Percentiles rank a stretch among this genome's conserved stretches.
Evolutionary conservation across 306 rosid species (phyloP).

Genomic region (Hippophae tibetana): DNA sequence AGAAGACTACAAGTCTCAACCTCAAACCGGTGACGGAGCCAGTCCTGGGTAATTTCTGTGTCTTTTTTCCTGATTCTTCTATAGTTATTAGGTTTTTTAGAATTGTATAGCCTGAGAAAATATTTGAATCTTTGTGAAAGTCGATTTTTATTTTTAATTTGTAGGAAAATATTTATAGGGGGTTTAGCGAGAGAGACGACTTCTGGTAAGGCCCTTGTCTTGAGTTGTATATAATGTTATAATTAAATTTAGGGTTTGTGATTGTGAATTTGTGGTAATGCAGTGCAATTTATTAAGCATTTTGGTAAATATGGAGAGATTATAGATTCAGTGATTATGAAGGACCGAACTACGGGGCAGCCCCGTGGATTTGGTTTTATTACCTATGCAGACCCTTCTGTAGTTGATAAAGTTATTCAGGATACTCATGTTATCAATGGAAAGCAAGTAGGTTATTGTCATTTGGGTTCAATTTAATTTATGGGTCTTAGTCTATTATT

Average conservation of each 20-base stretch:
- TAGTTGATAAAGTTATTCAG: slow-evolving; percentile 71
- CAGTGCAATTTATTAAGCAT: slow-evolving; percentile 66
- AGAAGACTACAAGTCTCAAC: slow-evolving; percentile 49
- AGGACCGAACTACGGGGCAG: slow-evolving; percentile 72
- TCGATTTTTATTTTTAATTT: slow-evolving; percentile 29
- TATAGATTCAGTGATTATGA: slow-evolving; percentile 72
- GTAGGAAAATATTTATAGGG: slow-evolving; percentile 95
- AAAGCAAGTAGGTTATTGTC: slow-evolving; percentile 41
- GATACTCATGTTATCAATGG: slow-evolving; percentile 63
- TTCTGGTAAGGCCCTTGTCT: slow-evolving; percentile 51
- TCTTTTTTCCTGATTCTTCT: background rate
- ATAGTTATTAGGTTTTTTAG: slow-evolving; percentile 11
- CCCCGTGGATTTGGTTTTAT: slow-evolving; percentile 82
- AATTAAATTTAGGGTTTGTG: slow-evolving; percentile 6
- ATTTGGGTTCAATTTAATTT: background rate
- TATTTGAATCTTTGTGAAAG: slow-evolving; percentile 14
- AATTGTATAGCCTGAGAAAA: background rate
- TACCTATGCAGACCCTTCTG: slow-evolving; percentile 59
- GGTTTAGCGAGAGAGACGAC: slow-evolving; percentile 97
- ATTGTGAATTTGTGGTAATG: slow-evolving; percentile 14
- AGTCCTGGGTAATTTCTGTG: slow-evolving; percentile 67
- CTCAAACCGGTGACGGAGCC: slow-evolving; percentile 84
- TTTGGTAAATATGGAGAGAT: slow-evolving; percentile 66
- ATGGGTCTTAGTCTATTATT: background rate
- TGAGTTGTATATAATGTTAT: background rate